Evolutionary conservation across 1,139 yeast species (phyloP), one percentile per base, ranked within the genome.

Genomic region (Pichiaceae sp.): DNA sequence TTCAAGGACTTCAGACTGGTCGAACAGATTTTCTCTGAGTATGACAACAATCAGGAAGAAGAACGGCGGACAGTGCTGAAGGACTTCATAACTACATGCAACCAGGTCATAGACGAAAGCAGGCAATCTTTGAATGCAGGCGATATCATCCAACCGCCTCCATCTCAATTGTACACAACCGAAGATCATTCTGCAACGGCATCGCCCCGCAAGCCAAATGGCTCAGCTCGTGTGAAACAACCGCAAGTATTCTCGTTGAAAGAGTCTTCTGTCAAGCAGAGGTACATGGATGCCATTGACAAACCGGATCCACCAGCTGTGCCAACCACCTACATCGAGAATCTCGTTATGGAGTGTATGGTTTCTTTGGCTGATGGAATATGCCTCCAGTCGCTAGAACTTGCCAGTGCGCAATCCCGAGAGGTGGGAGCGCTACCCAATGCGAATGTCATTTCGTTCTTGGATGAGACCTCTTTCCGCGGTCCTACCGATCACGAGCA

Each of bases 261-360:
- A 3, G 53, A 48, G 4, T 65, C 75, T 0, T 51, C 65, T 1
- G 61, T 75, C 38, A 74, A 78, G 45, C 64, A 77, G 0, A 65
- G 78, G 5, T 70, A 78, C 39, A 64, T 87, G 32, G 96, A 87
- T 41, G 72, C 79, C 40, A 63, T 89, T 24, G 97, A 89, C 49
- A 87, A 86, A 49, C 49, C 64, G 0, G 93, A 82, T 26, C 78
- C 95, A 0, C 78, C 84, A 0, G 52, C 60, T 1, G 64, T 77
- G 3, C 85, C 93, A 1, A 63, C 64, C 2, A 70, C 81, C 0
- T 87, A 89, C 52, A 59, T 78, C 2, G 60, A 76, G 26, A 78
- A 70, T 52, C 63, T 89, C 36, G 69, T 79, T 1, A 63, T 78
- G 38, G 66, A 66, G 17, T 70, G 81, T 29, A 50, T 80, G 4